Evolutionary conservation across 78 protist species (phyloP).

Genomic region (Protostelium mycophagum): DNA sequence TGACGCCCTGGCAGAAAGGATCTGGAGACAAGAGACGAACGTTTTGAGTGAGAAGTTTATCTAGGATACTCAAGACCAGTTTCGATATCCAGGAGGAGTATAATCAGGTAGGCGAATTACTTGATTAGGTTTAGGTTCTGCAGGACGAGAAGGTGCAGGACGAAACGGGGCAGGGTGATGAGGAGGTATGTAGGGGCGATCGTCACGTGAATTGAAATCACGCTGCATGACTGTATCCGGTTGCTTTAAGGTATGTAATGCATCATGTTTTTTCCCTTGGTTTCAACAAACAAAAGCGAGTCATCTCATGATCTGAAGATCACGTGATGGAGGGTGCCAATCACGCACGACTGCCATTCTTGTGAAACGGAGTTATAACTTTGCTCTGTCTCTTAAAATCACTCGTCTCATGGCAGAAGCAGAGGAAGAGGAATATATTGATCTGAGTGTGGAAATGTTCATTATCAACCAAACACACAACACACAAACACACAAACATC

Average conservation of each 20-base stretch:
- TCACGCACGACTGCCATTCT: not conserved
- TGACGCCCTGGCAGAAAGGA: constrained; percentile 2
- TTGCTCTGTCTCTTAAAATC: not conserved
- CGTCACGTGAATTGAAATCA: not conserved
- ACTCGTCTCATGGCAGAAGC: not conserved
- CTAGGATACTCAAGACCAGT: not conserved
- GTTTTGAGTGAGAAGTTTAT: not conserved
- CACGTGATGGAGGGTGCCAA: not conserved
- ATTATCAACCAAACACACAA: not conserved
- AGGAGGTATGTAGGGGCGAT: not conserved
- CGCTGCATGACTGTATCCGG: not conserved
- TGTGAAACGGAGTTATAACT: not conserved
- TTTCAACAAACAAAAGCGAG: not conserved
- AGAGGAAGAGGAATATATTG: not conserved
- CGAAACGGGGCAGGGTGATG: not conserved
- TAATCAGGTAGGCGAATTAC: not conserved
- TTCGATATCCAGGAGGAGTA: not conserved
- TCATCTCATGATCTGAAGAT: constrained; percentile 1
- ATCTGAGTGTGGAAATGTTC: not conserved
- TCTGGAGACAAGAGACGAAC: not conserved
- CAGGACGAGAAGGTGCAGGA: not conserved
- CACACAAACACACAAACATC: not conserved
- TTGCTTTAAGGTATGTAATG: not conserved
- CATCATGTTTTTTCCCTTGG: not conserved
- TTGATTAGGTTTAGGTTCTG: not conserved